These are phyloP conservation scores for Penicillium rolfsii DNA, from an alignment of 2,329 filamentous ascomycete species.

Conservation along the genomic window DNA sequence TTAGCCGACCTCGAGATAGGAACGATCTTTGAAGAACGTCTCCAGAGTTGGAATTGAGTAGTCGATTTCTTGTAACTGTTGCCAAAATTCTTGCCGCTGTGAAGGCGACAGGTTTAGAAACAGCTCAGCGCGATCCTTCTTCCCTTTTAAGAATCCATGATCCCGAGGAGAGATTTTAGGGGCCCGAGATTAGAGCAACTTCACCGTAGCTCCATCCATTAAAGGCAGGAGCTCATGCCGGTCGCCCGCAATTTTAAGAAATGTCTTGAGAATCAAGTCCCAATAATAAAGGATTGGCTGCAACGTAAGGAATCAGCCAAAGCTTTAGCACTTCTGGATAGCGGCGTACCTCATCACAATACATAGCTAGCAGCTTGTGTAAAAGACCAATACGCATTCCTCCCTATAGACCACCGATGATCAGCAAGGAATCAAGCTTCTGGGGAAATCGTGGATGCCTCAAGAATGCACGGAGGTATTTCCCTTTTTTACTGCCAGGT, in stretches of 20 bases:
- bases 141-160: background rate
- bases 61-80: conserved; percentile 14
- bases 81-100: conserved; percentile 4
- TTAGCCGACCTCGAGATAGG: conserved; percentile 17
- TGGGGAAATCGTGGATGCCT: background rate
- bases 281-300: conserved; percentile 21
- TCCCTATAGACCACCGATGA: conserved; percentile 1
- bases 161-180: background rate
- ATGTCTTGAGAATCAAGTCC: conserved; percentile 9
- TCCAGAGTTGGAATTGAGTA: conserved; percentile 17
- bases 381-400: conserved; percentile 9
- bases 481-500: background rate
- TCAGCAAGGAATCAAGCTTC: background rate
- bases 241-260: background rate
- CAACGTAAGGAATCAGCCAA: background rate
- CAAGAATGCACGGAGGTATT: background rate
- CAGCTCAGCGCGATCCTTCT: background rate
- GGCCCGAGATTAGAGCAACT: background rate
- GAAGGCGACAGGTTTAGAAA: background rate
- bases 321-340: background rate
- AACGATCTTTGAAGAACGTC: conserved; percentile 22
- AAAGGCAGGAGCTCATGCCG: background rate
- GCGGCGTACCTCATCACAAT: conserved; percentile 4
- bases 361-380: conserved; percentile 5
- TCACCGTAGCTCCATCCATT: background rate